Evolutionary conservation across 1,284 basidiomycete species (phyloP).

Genomic region (Coniferiporia sulphurascens): DNA sequence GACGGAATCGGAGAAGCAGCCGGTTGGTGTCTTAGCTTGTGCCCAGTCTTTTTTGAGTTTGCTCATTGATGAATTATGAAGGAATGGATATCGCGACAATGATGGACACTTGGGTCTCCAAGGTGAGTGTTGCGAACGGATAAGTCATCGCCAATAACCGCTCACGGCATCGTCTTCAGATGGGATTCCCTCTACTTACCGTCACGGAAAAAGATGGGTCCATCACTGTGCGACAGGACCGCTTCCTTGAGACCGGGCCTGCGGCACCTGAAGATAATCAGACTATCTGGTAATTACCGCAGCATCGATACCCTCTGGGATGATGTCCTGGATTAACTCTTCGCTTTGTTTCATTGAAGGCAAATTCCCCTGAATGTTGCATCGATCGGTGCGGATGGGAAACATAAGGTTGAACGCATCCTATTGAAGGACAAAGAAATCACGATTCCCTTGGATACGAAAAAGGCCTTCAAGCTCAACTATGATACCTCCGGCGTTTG

Average conservation of each 20-base stretch:
- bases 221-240: slow-evolving; percentile 81
- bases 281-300: slow-evolving; percentile 11
- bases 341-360: slow-evolving; percentile 33
- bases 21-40: slow-evolving; percentile 28
- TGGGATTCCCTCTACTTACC: slow-evolving; percentile 85
- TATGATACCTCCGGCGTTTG: slow-evolving; percentile 88
- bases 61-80: slow-evolving; percentile 20
- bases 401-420: slow-evolving; percentile 28
- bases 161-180: slow-evolving; percentile 33
- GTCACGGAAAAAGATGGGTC: slow-evolving; percentile 75
- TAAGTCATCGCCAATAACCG: neutral
- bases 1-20: slow-evolving; percentile 80
- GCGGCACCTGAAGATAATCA: slow-evolving; percentile 81
- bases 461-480: slow-evolving; percentile 82
- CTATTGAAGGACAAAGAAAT: slow-evolving; percentile 71
- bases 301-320: too few relatives aligned
- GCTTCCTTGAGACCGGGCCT: slow-evolving; percentile 86
- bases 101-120: slow-evolving; percentile 92
- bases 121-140: slow-evolving; percentile 41
- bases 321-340: neutral
- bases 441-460: slow-evolving; percentile 64
- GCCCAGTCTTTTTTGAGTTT: neutral
- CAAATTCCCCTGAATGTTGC: slow-evolving; percentile 78
- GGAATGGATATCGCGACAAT: slow-evolving; percentile 75
- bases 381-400: slow-evolving; percentile 56